Conservation (phyloP, 768 basidiomycete species). For the Trametes maxima region DNA sequence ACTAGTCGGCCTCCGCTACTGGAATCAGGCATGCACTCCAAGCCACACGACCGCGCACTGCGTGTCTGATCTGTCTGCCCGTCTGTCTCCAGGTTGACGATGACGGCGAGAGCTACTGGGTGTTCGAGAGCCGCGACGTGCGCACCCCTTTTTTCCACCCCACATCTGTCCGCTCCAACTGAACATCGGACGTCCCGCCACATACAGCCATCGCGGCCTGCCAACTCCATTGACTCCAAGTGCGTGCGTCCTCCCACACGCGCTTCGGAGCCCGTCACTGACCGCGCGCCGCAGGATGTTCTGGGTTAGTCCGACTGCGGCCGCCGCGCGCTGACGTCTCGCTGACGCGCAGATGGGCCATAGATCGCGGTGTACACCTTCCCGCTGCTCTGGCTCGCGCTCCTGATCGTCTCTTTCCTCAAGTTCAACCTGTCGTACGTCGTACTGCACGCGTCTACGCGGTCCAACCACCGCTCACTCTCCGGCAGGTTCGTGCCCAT, state of each 20-base stretch:
- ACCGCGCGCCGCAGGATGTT: constrained; percentile 68
- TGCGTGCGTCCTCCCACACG: constrained; percentile 39
- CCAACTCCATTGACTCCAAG: constrained; percentile 88
- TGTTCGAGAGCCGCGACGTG: constrained; percentile 96
- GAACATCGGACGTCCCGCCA: neutral
- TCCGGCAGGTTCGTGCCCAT: constrained; percentile 85
- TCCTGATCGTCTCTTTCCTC: constrained; percentile 87
- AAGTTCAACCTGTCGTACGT: constrained; percentile 86
- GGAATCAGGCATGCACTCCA: constrained; percentile 78
- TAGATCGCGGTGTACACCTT: constrained; percentile 89
- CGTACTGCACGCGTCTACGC: constrained; percentile 2
- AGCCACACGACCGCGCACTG: constrained; percentile 30
- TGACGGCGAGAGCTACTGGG: constrained; percentile 95
- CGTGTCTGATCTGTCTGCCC: constrained; percentile 5
- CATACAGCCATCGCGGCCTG: constrained; percentile 78
- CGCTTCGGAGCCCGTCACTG: constrained; percentile 8
- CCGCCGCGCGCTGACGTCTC: neutral
- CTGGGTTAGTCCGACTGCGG: constrained; percentile 58
- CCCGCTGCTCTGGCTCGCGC: constrained; percentile 83
- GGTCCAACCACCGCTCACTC: neutral
- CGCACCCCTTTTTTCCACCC: constrained; percentile 32
- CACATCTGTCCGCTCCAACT: neutral
- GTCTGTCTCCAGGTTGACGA: constrained; percentile 73
- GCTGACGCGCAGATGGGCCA: constrained; percentile 13
- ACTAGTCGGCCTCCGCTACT: constrained; percentile 92